A percentile compares a stretch with the other conserved stretches of the same genome.
Conservation (phyloP, 306 rosid species). For the Amphicarpaea edgeworthii region DNA sequence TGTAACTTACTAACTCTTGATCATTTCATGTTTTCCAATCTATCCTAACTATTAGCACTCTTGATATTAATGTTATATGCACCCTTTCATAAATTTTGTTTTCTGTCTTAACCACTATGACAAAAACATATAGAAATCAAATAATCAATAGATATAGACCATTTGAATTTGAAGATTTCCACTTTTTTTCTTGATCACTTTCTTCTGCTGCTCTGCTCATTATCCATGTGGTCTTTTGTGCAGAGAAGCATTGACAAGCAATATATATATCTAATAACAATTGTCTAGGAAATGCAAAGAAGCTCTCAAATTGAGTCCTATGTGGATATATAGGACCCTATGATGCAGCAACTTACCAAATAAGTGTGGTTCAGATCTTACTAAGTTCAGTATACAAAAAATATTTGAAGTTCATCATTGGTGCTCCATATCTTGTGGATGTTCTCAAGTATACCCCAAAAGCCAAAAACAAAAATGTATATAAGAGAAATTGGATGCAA, state of each 20-base stretch:
- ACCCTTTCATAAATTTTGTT: constrained; percentile 1
- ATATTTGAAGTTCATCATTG: constrained; percentile 31
- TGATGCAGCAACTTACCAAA: constrained; percentile 45
- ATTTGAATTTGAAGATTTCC: background rate
- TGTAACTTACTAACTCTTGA: background rate
- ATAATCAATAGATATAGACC: background rate
- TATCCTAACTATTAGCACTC: background rate
- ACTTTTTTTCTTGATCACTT: constrained; percentile 3
- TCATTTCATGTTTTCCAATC: background rate
- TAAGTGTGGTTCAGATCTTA: constrained; percentile 45
- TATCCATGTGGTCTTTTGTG: constrained; percentile 2
- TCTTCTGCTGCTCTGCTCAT: constrained; percentile 17
- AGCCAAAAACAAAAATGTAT: constrained; percentile 48
- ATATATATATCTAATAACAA: constrained; percentile 50
- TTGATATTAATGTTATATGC: background rate
- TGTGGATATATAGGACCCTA: constrained; percentile 53
- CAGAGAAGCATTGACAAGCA: constrained; percentile 65
- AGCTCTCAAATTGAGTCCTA: constrained; percentile 54
- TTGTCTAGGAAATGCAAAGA: constrained; percentile 54
- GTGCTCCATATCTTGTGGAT: constrained; percentile 10
- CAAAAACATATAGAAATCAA: background rate
- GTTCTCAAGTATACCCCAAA: constrained; percentile 42
- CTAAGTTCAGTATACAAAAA: constrained; percentile 41
- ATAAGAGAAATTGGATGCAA: constrained; percentile 54
- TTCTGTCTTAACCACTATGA: background rate